Conservation (phyloP, 169 alveolate genomes). For the Eimeria tenella region DNA sequence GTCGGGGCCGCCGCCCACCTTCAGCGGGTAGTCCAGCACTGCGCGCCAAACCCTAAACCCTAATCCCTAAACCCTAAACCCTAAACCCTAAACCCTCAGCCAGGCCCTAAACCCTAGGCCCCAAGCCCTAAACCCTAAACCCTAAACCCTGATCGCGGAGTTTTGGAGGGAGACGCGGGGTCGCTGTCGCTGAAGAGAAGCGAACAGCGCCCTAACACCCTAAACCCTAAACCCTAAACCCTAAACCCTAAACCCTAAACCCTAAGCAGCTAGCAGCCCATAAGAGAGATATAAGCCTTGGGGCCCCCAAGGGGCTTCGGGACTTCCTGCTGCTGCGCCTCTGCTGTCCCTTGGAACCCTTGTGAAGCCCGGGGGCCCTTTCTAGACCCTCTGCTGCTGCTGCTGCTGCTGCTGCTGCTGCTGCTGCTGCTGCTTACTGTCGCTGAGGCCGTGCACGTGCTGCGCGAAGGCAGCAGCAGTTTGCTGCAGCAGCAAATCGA, state of each 20-base stretch:
- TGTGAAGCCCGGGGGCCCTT: neutral
- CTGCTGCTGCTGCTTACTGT: neutral
- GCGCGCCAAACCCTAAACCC: neutral
- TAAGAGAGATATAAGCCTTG: neutral
- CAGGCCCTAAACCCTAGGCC: neutral
- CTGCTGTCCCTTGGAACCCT: too few relatives aligned
- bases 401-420: conserved; percentile 5
- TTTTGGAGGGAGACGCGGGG: too few relatives aligned
- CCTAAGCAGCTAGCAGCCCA: neutral
- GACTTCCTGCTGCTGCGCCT: too few relatives aligned
- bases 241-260: neutral
- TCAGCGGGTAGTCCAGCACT: conserved; percentile 66
- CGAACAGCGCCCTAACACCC: neutral
- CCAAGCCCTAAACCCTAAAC: neutral
- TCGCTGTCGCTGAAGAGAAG: too few relatives aligned
- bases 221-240: neutral
- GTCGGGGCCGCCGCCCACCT: neutral
- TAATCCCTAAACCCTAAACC: neutral
- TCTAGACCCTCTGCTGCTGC: neutral
- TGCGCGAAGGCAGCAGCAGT: conserved; percentile 53
- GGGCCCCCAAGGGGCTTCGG: too few relatives aligned
- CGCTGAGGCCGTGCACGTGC: conserved; percentile 9
- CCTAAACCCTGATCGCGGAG: neutral
- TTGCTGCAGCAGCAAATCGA: conserved; percentile 74
- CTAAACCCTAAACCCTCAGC: too few relatives aligned